Conservation (phyloP, 148 eudicot species). For the Silene uniflora region DNA sequence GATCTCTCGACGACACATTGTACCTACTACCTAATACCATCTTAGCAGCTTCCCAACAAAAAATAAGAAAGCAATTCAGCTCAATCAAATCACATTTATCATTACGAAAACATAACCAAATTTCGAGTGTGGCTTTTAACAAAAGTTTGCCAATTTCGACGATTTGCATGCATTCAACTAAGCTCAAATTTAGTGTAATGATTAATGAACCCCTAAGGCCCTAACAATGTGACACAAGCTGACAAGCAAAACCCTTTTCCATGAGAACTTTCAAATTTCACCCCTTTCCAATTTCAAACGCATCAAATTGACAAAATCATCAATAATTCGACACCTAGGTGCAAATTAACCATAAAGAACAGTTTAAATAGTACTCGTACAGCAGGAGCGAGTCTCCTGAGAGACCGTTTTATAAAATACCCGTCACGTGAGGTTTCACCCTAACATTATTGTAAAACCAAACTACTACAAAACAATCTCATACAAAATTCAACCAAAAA, state of each 20-base stretch:
- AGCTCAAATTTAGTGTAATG: not conserved
- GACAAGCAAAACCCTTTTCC: not conserved
- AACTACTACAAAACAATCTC: too few relatives aligned
- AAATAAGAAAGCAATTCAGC: not conserved
- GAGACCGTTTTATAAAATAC: too few relatives aligned
- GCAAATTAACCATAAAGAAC: too few relatives aligned
- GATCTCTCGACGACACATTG: not conserved
- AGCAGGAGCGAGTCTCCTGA: too few relatives aligned
- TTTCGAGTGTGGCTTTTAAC: not conserved
- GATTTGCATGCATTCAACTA: constrained; percentile 14
- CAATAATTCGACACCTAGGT: too few relatives aligned
- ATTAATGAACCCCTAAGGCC: not conserved
- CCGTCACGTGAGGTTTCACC: too few relatives aligned
- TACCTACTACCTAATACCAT: not conserved
- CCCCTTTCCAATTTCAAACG: constrained; percentile 6
- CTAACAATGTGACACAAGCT: not conserved
- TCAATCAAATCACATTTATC: not conserved
- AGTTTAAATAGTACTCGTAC: too few relatives aligned
- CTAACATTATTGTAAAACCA: too few relatives aligned
- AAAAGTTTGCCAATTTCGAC: not conserved
- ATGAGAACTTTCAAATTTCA: not conserved
- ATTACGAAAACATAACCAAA: not conserved
- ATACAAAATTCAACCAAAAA: not conserved
- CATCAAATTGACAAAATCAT: too few relatives aligned
- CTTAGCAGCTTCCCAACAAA: not conserved